Conservation (phyloP, 2,329 filamentous ascomycete genomes). For the Sclerotinia spermophila region DNA sequence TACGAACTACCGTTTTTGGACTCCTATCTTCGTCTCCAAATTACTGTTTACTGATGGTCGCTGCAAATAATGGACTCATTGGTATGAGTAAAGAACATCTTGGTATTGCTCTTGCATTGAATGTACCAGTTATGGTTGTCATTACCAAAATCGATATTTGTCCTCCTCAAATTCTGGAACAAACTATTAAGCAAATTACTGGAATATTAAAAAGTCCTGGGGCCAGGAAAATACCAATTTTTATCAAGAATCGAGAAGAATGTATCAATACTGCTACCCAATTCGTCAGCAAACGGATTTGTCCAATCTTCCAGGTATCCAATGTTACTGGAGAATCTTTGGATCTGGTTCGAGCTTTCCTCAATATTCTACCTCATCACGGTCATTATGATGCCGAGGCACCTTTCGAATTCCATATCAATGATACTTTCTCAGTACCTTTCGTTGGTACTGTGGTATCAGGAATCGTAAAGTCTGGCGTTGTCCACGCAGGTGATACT, state of each 20-base stretch:
- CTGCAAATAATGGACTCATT: constrained; percentile 93
- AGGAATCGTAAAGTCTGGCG: constrained; percentile 83
- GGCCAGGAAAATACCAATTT: constrained; percentile 91
- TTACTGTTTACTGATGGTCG: constrained; percentile 97
- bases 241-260: constrained; percentile 87
- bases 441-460: constrained; percentile 96
- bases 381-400: constrained; percentile 86
- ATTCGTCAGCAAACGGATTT: constrained; percentile 92
- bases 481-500: constrained; percentile 85
- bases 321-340: constrained; percentile 94
- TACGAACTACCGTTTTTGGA: constrained; percentile 94
- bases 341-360: constrained; percentile 83
- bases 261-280: constrained; percentile 94
- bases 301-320: constrained; percentile 95
- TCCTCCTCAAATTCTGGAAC: constrained; percentile 88
- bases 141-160: constrained; percentile 99
- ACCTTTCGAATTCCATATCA: constrained; percentile 91
- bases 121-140: constrained; percentile 96
- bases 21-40: constrained; percentile 92
- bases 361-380: constrained; percentile 93
- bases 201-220: constrained; percentile 93
- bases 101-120: constrained; percentile 88
- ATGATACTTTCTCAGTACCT: constrained; percentile 96
- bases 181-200: constrained; percentile 87
- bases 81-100: constrained; percentile 99